phyloP scores from a whole-genome alignment of 768 basidiomycete species.

The Mrakia hoshinonis region DNA sequence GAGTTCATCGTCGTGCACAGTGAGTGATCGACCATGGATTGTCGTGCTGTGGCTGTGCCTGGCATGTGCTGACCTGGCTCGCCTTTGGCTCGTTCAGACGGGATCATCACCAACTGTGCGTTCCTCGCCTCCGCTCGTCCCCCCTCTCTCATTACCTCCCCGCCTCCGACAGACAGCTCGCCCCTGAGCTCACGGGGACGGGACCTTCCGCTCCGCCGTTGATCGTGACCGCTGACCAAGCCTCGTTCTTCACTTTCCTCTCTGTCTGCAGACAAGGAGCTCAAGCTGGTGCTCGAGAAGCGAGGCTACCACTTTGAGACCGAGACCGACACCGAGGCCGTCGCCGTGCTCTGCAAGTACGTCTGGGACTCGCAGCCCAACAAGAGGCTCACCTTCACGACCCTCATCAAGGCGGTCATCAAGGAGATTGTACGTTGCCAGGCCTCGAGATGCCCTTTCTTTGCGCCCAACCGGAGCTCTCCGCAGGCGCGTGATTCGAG shows the following conservation, averaged over 20 bases:
- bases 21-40: slow-evolving; percentile 30
- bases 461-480: no score
- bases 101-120: slow-evolving; percentile 86
- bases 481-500: no score
- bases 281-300: slow-evolving; percentile 87
- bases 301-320: slow-evolving; percentile 87
- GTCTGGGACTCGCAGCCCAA: slow-evolving; percentile 85
- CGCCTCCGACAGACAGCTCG: background rate
- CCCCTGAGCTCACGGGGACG: no score
- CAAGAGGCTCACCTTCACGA: slow-evolving; percentile 77
- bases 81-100: slow-evolving; percentile 44
- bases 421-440: slow-evolving; percentile 61
- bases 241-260: background rate
- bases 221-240: background rate
- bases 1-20: slow-evolving; percentile 94
- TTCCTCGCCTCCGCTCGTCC: slow-evolving; percentile 24
- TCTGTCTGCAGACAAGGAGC: slow-evolving; percentile 49
- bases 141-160: background rate
- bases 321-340: slow-evolving; percentile 96
- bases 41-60: background rate
- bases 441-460: no score
- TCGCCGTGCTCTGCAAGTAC: slow-evolving; percentile 91
- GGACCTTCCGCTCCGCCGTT: background rate
- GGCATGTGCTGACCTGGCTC: background rate
- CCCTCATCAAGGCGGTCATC: slow-evolving; percentile 85